Percentiles rank a stretch among this genome's conserved stretches.
Conservation (phyloP, 2,329 filamentous ascomycete species). For the Dothideomycetidae sp. region DNA sequence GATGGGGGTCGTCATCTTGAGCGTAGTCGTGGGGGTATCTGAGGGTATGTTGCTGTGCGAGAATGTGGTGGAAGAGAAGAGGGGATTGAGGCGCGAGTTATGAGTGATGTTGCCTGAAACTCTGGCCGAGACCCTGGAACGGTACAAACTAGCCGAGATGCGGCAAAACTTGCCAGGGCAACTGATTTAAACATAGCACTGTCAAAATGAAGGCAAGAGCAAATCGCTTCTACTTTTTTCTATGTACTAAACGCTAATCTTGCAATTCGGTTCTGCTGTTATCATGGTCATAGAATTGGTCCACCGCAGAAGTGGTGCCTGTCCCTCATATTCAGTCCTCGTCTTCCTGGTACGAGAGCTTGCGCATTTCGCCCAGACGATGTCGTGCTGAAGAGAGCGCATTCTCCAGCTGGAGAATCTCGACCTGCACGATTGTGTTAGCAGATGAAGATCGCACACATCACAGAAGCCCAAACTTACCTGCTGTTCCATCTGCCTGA, state of each 20-base stretch:
- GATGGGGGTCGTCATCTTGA: conserved; percentile 2
- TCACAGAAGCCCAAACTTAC: conserved; percentile 51
- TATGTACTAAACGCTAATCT: not conserved
- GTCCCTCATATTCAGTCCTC: conserved; percentile 12
- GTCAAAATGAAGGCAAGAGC: too few species aligned
- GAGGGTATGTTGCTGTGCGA: not conserved
- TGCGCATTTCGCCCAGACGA: conserved; percentile 90
- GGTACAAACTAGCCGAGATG: too few species aligned
- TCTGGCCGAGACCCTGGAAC: too few species aligned
- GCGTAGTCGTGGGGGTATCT: not conserved
- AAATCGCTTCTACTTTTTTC: too few species aligned
- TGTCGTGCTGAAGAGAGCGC: conserved; percentile 62
- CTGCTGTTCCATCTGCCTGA: conserved; percentile 98
- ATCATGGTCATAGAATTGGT: too few species aligned
- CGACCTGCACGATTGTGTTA: conserved; percentile 49
- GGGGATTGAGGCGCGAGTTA: not conserved
- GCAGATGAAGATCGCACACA: too few species aligned
- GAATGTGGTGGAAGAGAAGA: not conserved
- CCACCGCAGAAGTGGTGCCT: not conserved
- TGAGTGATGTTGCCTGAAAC: too few species aligned
- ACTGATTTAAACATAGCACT: too few species aligned
- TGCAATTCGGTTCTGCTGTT: too few species aligned
- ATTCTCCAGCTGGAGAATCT: conserved; percentile 94
- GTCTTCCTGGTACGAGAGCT: conserved; percentile 85
- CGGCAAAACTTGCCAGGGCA: too few species aligned